Evolutionary conservation across 2,329 filamentous ascomycete species (phyloP), one percentile per base, ranked within the genome.

Genomic region (Penicillium sp.): DNA sequence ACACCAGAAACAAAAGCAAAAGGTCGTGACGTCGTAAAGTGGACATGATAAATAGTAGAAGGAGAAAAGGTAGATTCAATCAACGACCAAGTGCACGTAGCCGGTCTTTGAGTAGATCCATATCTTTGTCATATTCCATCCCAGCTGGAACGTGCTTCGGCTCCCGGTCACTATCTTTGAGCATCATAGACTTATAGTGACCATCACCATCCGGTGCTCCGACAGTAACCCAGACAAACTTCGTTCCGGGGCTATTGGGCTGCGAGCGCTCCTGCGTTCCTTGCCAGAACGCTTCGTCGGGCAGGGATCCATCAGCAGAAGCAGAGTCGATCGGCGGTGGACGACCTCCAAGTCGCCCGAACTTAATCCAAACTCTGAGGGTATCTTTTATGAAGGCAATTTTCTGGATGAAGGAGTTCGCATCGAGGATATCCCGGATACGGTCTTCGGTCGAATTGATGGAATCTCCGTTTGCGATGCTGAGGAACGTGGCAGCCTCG

Each of bases 211-310:
- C 78, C 23, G 74, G 76, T 21, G 77, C 75, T 8, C 78, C 78
- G 16, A 81, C 78, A 0, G 78, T 79, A 25, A 80, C 78, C 78
- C 82, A 83, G 54, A 78, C 78, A 44, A 81, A 77, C 65, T 81
- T 81, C 4, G 69, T 79, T 72, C 69, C 72, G 29, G 83, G 80
- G 19, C 69, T 80, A 55, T 75, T 73, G 59, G 64, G 64, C 49
- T 68, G 74, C 46, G 64, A 72, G 38, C 66, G 77, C 65, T 72
- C 77, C 65, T 74, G 76, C 38, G 66, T 69, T 40, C 75, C 79
- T 65, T 72, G 71, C 74, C 71, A 80, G 64, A 70, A 75, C 50
- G 75, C 70, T 48, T 74, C 72, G 3, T 62, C 51, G 1, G 63
- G 60, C 15, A 50, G 33, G 23, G 61, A 62, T 27, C 59, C 50